phyloP scores from a whole-genome alignment of 805 yeast species.

The Diddensiella transvaalensis region DNA sequence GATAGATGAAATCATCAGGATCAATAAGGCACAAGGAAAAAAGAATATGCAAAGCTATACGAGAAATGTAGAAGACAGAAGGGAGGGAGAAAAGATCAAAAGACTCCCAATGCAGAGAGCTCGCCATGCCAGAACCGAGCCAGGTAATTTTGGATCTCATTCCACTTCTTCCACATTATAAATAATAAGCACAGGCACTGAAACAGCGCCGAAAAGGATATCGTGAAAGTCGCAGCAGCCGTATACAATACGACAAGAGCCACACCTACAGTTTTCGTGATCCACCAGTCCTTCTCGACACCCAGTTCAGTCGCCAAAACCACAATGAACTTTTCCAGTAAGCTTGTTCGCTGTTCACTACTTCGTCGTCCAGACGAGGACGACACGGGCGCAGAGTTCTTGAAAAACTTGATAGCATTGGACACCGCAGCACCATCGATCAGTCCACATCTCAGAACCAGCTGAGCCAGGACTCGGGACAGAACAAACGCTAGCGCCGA shows the following conservation, averaged over 20 bases:
- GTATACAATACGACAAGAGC: conserved; percentile 9
- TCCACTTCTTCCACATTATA: conserved; percentile 24
- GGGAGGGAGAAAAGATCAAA: not conserved
- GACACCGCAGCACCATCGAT: not conserved
- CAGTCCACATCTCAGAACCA: conserved; percentile 1
- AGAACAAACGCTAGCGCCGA: not conserved
- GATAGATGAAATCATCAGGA: no score
- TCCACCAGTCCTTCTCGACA: conserved; percentile 15
- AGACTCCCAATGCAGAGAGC: not conserved
- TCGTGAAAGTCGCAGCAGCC: conserved; percentile 8
- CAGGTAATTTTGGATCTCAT: conserved; percentile 12
- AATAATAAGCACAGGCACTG: conserved; percentile 21
- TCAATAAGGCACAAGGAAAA: no score
- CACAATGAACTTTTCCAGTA: conserved; percentile 1
- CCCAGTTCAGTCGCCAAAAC: conserved; percentile 12
- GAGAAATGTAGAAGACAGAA: no score
- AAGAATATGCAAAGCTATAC: no score
- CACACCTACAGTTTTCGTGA: conserved; percentile 9
- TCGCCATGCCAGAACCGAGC: conserved; percentile 12
- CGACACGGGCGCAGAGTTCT: not conserved
- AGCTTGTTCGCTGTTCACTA: not conserved
- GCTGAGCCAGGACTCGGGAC: not conserved
- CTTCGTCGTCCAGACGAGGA: not conserved
- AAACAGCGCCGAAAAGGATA: conserved; percentile 23
- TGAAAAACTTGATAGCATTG: not conserved